These are phyloP conservation scores for Kernera saxatilis DNA, from an alignment of 345 rosid genomes.

Conservation along the genomic window DNA sequence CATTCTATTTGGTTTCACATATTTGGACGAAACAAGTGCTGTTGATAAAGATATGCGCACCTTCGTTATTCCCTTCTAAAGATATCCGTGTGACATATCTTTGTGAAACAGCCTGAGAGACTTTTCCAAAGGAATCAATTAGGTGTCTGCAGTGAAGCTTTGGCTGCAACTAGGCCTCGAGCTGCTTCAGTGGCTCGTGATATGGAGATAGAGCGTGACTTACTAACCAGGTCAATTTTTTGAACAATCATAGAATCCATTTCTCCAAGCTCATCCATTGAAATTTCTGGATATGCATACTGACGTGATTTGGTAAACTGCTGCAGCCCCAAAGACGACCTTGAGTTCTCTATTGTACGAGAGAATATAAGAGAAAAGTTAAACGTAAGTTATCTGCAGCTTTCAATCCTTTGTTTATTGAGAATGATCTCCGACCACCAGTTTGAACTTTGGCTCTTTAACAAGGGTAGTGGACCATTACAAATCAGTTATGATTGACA, in stretches of 20 bases:
- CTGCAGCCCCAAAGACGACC: constrained; percentile 82
- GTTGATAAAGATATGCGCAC: background rate
- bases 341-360: constrained; percentile 82
- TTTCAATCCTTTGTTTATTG: background rate
- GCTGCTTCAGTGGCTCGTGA: constrained; percentile 56
- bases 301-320: constrained; percentile 2
- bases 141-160: constrained; percentile 75
- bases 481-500: background rate
- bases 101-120: constrained; percentile 93
- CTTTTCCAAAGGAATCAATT: constrained; percentile 75
- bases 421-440: too few species aligned
- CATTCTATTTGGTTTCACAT: background rate
- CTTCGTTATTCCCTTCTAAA: background rate
- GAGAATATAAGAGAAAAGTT: constrained; percentile 74
- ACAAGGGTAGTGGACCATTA: too few species aligned
- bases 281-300: constrained; percentile 1
- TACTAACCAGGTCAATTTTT: constrained; percentile 59
- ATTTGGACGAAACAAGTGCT: background rate
- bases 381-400: constrained; percentile 45
- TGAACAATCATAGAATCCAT: background rate
- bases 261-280: background rate
- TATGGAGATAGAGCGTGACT: constrained; percentile 79
- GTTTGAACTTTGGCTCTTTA: background rate
- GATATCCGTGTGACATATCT: constrained; percentile 31
- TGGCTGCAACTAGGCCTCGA: constrained; percentile 95